Conservation (phyloP, 495 filamentous ascomycete genomes). For the Penicillium daleae region DNA sequence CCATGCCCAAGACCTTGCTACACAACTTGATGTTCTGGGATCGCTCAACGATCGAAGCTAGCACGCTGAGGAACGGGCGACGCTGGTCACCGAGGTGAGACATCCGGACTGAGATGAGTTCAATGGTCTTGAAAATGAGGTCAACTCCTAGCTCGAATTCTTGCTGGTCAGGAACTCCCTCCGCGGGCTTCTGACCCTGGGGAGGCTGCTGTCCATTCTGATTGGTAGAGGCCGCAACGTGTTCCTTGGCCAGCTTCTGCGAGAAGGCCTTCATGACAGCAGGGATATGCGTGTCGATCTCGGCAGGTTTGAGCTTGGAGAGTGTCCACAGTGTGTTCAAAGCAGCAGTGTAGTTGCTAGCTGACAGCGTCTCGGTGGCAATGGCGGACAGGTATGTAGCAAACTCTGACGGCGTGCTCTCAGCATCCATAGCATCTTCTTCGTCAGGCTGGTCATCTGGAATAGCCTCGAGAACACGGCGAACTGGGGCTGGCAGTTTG, state of each 20-base stretch:
- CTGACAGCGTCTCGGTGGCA: conserved; percentile 78
- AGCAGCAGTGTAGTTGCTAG: conserved; percentile 77
- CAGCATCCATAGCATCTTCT: conserved; percentile 85
- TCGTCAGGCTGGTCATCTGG: conserved; percentile 87
- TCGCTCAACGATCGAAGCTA: conserved; percentile 93
- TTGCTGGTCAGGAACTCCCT: conserved; percentile 67
- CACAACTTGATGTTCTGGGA: conserved; percentile 84
- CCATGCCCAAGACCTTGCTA: conserved; percentile 88
- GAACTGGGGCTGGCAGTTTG: conserved; percentile 65
- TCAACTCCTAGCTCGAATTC: conserved; percentile 84
- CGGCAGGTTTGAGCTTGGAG: conserved; percentile 76
- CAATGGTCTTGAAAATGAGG: conserved; percentile 90
- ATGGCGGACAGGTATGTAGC: conserved; percentile 78
- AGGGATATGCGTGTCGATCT: conserved; percentile 86
- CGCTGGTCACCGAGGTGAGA: conserved; percentile 90
- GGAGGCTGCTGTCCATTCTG: conserved; percentile 41
- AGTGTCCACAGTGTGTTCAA: conserved; percentile 92
- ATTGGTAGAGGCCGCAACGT: conserved; percentile 74
- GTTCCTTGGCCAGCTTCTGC: conserved; percentile 89
- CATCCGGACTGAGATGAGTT: conserved; percentile 88
- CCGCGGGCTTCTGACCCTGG: conserved; percentile 49
- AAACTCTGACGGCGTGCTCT: conserved; percentile 73
- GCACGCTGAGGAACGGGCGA: conserved; percentile 88
- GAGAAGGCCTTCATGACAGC: conserved; percentile 92
- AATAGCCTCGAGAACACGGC: conserved; percentile 84